These are phyloP conservation scores for Hibiscus syriacus DNA, from an alignment of 345 rosid species.

Conservation along the genomic window DNA sequence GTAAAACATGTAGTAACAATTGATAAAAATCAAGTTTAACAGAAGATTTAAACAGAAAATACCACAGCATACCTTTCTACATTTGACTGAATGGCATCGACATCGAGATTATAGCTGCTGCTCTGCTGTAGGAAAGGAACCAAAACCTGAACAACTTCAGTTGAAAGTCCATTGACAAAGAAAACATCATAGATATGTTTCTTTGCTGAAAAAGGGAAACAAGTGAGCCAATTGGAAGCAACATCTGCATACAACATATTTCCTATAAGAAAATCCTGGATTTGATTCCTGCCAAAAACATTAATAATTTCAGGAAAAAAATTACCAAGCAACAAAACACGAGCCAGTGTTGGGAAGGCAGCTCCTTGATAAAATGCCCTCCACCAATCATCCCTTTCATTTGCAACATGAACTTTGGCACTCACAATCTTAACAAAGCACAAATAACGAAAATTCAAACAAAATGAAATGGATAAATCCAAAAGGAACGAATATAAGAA, in stretches of 20 bases:
- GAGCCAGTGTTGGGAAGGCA: constrained; percentile 66
- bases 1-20: neutral
- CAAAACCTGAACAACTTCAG: constrained; percentile 73
- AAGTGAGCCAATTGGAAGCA: constrained; percentile 82
- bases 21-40: neutral
- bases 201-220: constrained; percentile 70
- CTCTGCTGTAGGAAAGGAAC: constrained; percentile 51
- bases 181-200: constrained; percentile 71
- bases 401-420: constrained; percentile 30
- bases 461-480: neutral
- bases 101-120: constrained; percentile 27
- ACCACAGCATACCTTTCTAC: constrained; percentile 50
- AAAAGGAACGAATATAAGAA: neutral
- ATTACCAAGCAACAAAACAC: constrained; percentile 63
- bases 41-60: constrained; percentile 4
- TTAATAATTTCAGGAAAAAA: neutral
- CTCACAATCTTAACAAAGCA: constrained; percentile 30
- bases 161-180: constrained; percentile 58
- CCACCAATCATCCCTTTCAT: constrained; percentile 48
- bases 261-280: neutral
- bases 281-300: neutral
- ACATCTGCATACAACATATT: constrained; percentile 48
- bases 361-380: constrained; percentile 57
- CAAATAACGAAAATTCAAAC: neutral
- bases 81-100: constrained; percentile 44